Evolutionary conservation across 768 basidiomycete genomes (phyloP).

Genomic region (Fibroporia radiculosa): DNA sequence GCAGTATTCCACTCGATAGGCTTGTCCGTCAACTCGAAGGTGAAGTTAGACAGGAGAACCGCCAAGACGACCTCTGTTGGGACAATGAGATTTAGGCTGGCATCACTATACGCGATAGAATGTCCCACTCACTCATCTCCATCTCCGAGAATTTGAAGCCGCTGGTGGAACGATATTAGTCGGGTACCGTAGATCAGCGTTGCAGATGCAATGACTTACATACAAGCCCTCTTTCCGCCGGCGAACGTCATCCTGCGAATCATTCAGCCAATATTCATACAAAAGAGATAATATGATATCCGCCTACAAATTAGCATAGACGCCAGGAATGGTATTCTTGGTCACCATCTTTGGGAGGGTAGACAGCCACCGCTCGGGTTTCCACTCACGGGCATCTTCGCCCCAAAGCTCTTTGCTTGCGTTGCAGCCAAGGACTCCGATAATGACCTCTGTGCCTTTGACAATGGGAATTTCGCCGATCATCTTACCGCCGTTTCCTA

Average conservation of each 20-base stretch:
- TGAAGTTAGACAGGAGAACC: slow-evolving; percentile 19
- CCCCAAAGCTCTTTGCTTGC: slow-evolving; percentile 54
- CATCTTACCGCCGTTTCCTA: slow-evolving; percentile 30
- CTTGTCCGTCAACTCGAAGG: slow-evolving; percentile 17
- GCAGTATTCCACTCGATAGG: slow-evolving; percentile 23
- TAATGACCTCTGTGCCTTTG: slow-evolving; percentile 37
- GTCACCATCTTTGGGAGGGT: slow-evolving; percentile 12
- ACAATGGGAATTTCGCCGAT: slow-evolving; percentile 35
- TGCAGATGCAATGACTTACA: slow-evolving; percentile 7
- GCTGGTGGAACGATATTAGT: background rate
- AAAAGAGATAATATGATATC: background rate
- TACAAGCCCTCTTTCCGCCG: slow-evolving; percentile 16
- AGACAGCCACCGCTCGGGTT: slow-evolving; percentile 57
- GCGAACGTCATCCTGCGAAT: slow-evolving; percentile 17
- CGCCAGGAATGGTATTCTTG: slow-evolving; percentile 15
- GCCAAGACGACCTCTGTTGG: slow-evolving; percentile 25
- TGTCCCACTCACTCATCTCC: slow-evolving; percentile 14
- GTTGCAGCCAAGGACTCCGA: slow-evolving; percentile 41
- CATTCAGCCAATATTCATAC: background rate
- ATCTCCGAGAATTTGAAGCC: slow-evolving; percentile 19
- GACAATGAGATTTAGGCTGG: background rate
- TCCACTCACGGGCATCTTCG: slow-evolving; percentile 45
- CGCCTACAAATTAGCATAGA: slow-evolving; percentile 16
- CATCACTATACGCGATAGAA: background rate
- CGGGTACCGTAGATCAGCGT: background rate